Evolutionary conservation across 192 early-diverging fungal genomes (phyloP).

Genomic region (Coemansia sp.): DNA sequence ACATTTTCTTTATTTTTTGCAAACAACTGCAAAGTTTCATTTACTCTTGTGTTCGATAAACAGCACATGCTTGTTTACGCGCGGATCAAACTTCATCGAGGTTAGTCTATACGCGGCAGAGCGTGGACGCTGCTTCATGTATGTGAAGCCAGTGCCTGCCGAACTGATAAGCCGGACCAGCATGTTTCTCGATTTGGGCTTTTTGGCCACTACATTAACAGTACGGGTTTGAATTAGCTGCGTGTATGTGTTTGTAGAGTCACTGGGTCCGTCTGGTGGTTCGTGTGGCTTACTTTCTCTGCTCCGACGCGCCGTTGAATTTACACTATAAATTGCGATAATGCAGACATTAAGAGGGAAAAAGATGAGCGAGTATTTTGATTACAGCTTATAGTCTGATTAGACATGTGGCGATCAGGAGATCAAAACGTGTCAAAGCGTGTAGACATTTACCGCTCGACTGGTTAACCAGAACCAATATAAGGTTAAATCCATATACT

Average conservation of each 20-base stretch:
- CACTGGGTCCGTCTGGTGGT: background rate
- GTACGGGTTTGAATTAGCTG: background rate
- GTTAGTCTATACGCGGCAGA: slow-evolving; percentile 74
- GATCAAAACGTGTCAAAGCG: background rate
- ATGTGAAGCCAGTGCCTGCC: slow-evolving; percentile 92
- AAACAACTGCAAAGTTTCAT: slow-evolving; percentile 6
- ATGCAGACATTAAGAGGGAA: background rate
- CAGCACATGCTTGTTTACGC: slow-evolving; percentile 82
- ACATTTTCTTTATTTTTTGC: background rate
- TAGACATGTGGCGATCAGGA: background rate
- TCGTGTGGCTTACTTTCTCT: background rate
- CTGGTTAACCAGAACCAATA: background rate
- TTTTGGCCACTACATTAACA: slow-evolving; percentile 69
- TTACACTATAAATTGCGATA: background rate
- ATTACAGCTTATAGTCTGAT: background rate
- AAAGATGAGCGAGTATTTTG: background rate
- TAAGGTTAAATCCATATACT: background rate
- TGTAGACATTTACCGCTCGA: background rate
- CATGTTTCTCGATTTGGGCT: slow-evolving; percentile 80
- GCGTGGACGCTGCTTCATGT: slow-evolving; percentile 76
- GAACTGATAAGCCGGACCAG: slow-evolving; percentile 82
- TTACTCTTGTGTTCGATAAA: slow-evolving; percentile 88
- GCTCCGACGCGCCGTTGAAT: background rate
- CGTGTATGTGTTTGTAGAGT: background rate
- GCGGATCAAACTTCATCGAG: slow-evolving; percentile 93